phyloP scores from a whole-genome alignment of 208 protist species.

The Trypanosoma vivax region DNA sequence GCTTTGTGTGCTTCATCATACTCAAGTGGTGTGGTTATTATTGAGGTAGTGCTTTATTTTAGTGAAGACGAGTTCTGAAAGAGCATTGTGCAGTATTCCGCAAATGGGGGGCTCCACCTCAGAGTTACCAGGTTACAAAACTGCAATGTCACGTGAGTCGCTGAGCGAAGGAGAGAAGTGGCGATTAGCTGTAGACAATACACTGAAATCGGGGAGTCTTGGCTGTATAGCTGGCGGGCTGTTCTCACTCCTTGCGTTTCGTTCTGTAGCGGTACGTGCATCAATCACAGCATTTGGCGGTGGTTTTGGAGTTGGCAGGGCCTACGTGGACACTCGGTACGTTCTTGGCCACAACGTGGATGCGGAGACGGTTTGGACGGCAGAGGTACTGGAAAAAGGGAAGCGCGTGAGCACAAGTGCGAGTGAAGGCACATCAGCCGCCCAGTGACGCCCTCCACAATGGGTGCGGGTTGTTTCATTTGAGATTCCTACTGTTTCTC shows the following conservation, averaged over 20 bases:
- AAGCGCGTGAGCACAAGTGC: background rate
- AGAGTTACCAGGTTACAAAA: conserved; percentile 15
- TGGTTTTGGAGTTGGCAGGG: conserved; percentile 74
- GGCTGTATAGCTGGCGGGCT: conserved; percentile 63
- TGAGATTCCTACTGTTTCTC: too few species aligned
- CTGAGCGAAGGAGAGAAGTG: conserved; percentile 78
- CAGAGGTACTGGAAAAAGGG: conserved; percentile 31
- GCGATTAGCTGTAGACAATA: conserved; percentile 72
- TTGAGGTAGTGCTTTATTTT: too few species aligned
- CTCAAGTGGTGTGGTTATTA: too few species aligned
- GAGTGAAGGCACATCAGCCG: background rate
- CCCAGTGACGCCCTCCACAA: background rate
- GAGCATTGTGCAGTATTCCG: too few species aligned
- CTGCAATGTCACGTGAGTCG: conserved; percentile 47
- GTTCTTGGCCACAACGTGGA: conserved; percentile 75
- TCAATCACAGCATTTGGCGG: conserved; percentile 57
- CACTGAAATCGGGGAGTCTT: conserved; percentile 64
- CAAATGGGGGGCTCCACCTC: conserved; percentile 11
- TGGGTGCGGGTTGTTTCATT: too few species aligned
- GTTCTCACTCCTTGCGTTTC: conserved; percentile 57
- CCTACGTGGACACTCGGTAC: conserved; percentile 83
- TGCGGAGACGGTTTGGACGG: conserved; percentile 59
- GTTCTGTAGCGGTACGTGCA: conserved; percentile 42
- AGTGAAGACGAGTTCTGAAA: too few species aligned
- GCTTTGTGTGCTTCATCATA: too few species aligned